Conservation (phyloP, 2,329 filamentous ascomycete genomes). For the Calonectria hawksworthii region DNA sequence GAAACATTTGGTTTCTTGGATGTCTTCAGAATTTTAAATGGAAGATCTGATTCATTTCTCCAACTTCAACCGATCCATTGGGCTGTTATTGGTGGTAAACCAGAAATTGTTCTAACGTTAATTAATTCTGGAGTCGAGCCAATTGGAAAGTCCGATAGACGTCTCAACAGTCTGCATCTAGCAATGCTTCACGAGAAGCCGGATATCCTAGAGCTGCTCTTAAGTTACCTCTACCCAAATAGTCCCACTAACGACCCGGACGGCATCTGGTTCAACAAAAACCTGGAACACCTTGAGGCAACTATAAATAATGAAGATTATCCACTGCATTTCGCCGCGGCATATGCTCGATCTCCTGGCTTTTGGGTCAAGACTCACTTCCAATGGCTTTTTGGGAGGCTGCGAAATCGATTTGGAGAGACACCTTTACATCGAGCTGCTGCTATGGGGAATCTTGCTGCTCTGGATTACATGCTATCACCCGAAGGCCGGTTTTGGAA, state of each 20-base stretch:
- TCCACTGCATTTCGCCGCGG: constrained; percentile 11
- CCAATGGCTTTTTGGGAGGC: neutral
- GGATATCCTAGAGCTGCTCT: neutral
- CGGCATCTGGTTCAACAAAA: neutral
- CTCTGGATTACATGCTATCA: neutral
- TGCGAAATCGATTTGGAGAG: neutral
- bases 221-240: neutral
- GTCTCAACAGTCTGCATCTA: neutral
- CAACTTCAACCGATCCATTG: constrained; percentile 16
- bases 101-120: constrained; percentile 21
- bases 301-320: constrained; percentile 13
- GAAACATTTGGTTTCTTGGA: neutral
- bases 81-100: constrained; percentile 20
- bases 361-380: neutral
- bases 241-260: neutral
- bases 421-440: constrained; percentile 3
- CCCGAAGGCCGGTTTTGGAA: neutral
- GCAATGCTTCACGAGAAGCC: neutral
- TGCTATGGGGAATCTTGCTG: neutral
- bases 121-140: constrained; percentile 14
- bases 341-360: neutral
- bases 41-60: constrained; percentile 11
- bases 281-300: constrained; percentile 1
- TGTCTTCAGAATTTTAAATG: neutral
- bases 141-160: constrained; percentile 2